These are phyloP conservation scores for Paxillus involutus DNA, from an alignment of 768 basidiomycete species.

Conservation along the genomic window DNA sequence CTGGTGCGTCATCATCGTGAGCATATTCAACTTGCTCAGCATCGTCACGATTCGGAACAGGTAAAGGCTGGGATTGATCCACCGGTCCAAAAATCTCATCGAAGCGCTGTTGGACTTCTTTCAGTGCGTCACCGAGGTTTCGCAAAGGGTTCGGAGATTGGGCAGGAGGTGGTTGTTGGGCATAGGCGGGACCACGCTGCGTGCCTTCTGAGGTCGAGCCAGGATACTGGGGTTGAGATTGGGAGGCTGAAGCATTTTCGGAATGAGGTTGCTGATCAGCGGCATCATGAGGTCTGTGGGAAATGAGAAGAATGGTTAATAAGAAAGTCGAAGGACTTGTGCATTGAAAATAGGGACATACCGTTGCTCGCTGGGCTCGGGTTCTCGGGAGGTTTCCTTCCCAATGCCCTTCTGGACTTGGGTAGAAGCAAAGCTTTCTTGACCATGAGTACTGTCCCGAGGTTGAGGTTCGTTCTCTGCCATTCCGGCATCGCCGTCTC, in stretches of 20 bases:
- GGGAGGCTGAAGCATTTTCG: conserved; percentile 3
- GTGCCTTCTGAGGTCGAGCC: conserved; percentile 41
- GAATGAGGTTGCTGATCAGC: conserved; percentile 8
- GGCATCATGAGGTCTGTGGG: conserved; percentile 11
- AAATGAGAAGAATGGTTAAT: not conserved
- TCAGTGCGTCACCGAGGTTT: conserved; percentile 79
- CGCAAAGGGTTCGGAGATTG: conserved; percentile 58
- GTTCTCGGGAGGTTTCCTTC: conserved; percentile 27
- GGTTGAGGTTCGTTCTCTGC: conserved; percentile 16
- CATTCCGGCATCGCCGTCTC: conserved; percentile 22
- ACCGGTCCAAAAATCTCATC: conserved; percentile 69
- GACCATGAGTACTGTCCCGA: conserved; percentile 20
- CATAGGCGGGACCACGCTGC: conserved; percentile 44
- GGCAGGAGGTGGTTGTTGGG: conserved; percentile 37
- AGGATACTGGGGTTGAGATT: conserved; percentile 16
- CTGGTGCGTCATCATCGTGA: conserved; percentile 59
- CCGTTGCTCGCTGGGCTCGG: conserved; percentile 8
- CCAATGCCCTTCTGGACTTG: conserved; percentile 11
- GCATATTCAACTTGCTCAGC: conserved; percentile 69
- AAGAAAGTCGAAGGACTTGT: not conserved
- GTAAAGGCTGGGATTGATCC: conserved; percentile 32
- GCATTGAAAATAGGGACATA: conserved; percentile 8
- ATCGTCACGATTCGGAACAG: conserved; percentile 36
- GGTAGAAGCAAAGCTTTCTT: conserved; percentile 15
- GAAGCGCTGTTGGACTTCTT: conserved; percentile 80